A percentile compares a stretch with the other conserved stretches of the same genome.
These are phyloP conservation scores for Guyanaporus albipodus DNA, from an alignment of 768 basidiomycete species.

Conservation along the genomic window DNA sequence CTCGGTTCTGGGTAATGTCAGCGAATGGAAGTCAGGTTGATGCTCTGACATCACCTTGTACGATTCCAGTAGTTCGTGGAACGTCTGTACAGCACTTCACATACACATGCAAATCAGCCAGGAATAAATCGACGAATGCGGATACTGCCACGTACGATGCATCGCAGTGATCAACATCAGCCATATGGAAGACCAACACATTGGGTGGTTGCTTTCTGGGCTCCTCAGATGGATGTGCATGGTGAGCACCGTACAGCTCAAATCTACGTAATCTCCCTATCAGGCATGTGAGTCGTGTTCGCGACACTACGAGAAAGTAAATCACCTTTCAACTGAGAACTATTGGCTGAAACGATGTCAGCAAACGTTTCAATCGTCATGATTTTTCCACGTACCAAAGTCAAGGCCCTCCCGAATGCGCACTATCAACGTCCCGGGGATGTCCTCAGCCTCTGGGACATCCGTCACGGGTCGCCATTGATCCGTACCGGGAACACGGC, in stretches of 20 bases:
- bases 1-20: slow-evolving; percentile 35
- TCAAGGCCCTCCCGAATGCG: slow-evolving; percentile 87
- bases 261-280: slow-evolving; percentile 76
- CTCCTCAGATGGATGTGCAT: slow-evolving; percentile 84
- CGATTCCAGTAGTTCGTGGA: slow-evolving; percentile 72
- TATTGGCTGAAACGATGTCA: slow-evolving; percentile 62
- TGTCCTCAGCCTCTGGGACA: slow-evolving; percentile 77
- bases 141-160: slow-evolving; percentile 64
- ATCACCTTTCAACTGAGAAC: slow-evolving; percentile 83
- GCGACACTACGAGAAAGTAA: not conserved
- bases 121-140: not conserved
- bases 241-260: slow-evolving; percentile 80
- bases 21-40: not conserved
- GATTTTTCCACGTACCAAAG: slow-evolving; percentile 56
- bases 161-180: slow-evolving; percentile 87
- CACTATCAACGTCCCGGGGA: slow-evolving; percentile 80
- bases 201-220: slow-evolving; percentile 72
- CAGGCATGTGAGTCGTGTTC: not conserved
- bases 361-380: not conserved
- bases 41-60: slow-evolving; percentile 52
- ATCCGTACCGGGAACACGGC: slow-evolving; percentile 83
- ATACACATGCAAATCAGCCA: slow-evolving; percentile 6
- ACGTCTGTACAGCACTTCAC: slow-evolving; percentile 74
- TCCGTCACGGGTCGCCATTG: slow-evolving; percentile 90
- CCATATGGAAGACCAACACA: slow-evolving; percentile 87